These are phyloP conservation scores for Aspergillus saccharolyticus DNA, from an alignment of 495 filamentous ascomycete genomes.

Conservation along the genomic window DNA sequence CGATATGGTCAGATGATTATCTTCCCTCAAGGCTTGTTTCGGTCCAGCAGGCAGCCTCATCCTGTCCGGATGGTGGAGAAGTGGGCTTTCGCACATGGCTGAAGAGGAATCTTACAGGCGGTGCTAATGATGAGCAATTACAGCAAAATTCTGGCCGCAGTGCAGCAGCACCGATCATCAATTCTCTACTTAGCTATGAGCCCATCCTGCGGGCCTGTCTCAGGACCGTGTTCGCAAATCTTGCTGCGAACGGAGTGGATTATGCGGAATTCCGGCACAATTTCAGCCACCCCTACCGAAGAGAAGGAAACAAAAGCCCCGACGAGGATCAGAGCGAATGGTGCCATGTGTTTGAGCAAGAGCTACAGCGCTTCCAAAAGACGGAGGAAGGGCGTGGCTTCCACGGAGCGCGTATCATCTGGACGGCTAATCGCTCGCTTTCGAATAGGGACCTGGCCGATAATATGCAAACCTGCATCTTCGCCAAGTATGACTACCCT, in stretches of 20 bases:
- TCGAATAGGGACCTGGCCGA: slow-evolving; percentile 62
- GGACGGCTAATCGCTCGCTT: slow-evolving; percentile 65
- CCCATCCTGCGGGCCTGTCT: slow-evolving; percentile 81
- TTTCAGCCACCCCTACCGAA: slow-evolving; percentile 58
- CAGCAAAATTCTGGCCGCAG: slow-evolving; percentile 69
- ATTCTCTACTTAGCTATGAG: slow-evolving; percentile 78
- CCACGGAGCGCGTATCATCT: slow-evolving; percentile 85
- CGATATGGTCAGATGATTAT: slow-evolving; percentile 64
- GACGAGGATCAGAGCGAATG: slow-evolving; percentile 61
- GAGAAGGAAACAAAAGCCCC: slow-evolving; percentile 50
- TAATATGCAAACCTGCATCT: slow-evolving; percentile 80
- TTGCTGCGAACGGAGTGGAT: slow-evolving; percentile 70
- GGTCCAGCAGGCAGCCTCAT: slow-evolving; percentile 59
- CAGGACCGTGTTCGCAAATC: slow-evolving; percentile 56
- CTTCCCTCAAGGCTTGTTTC: slow-evolving; percentile 48
- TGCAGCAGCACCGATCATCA: slow-evolving; percentile 61
- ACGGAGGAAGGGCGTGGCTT: slow-evolving; percentile 67
- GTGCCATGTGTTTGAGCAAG: slow-evolving; percentile 68
- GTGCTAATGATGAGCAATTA: slow-evolving; percentile 64
- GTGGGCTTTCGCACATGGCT: slow-evolving; percentile 74
- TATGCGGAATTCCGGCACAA: slow-evolving; percentile 68
- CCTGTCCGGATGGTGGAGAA: slow-evolving; percentile 66
- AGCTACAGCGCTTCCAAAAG: slow-evolving; percentile 67
- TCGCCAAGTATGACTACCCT: slow-evolving; percentile 71
- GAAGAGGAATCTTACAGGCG: slow-evolving; percentile 62